Conservation (phyloP, 78 protist species). For the Blattamonas nauphoetae region DNA sequence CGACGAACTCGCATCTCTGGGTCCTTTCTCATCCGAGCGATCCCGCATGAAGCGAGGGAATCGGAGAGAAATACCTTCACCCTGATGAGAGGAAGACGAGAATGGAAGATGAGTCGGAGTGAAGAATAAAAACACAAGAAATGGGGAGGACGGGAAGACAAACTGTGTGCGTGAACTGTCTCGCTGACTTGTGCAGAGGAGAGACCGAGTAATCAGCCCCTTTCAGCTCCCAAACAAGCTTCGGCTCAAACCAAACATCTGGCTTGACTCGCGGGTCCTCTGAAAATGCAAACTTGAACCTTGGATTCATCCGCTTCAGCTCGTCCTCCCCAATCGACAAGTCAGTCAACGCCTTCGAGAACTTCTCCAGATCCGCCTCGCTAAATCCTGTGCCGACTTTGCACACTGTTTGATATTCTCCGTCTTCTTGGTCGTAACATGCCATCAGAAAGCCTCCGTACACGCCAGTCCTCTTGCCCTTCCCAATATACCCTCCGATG, state of each 20-base stretch:
- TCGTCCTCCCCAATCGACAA: background rate
- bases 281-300: background rate
- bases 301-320: background rate
- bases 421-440: conserved; percentile 76
- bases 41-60: conserved; percentile 91
- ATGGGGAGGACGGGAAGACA: background rate
- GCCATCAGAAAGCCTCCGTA: conserved; percentile 86
- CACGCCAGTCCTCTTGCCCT: conserved; percentile 88
- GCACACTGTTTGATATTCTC: conserved; percentile 72
- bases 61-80: conserved; percentile 92
- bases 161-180: conserved; percentile 32
- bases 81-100: conserved; percentile 24
- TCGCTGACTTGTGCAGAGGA: conserved; percentile 77
- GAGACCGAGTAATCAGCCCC: conserved; percentile 86
- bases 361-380: conserved; percentile 52
- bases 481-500: conserved; percentile 86
- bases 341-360: conserved; percentile 11
- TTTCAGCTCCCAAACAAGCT: conserved; percentile 82
- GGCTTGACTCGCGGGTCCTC: conserved; percentile 39
- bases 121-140: background rate
- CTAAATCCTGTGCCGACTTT: conserved; percentile 83
- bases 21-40: conserved; percentile 80
- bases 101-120: background rate
- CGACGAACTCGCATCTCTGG: conserved; percentile 82
- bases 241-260: conserved; percentile 80